Evolutionary conservation across 164 flowering plant species (phyloP).

Genomic region (Umbilicus rupestris): DNA sequence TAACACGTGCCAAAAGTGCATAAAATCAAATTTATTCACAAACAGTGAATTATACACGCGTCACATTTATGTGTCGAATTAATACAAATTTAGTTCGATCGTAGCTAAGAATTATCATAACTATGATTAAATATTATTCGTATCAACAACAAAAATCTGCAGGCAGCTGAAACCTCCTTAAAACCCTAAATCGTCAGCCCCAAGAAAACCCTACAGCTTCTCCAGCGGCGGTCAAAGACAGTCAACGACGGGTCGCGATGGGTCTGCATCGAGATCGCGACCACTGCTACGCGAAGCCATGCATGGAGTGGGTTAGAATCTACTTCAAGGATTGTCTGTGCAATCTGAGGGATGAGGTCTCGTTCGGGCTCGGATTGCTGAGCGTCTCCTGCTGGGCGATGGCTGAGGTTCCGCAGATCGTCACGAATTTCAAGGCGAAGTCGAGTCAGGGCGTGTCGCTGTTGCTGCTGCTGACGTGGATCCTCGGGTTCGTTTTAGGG

Average conservation of each 20-base stretch:
- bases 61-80: no score
- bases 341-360: not conserved
- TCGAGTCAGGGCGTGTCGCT: not conserved
- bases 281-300: constrained; percentile 3
- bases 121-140: no score
- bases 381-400: constrained; percentile 2
- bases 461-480: not conserved
- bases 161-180: not conserved
- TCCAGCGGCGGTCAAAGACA: not conserved
- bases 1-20: no score
- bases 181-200: not conserved
- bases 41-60: no score
- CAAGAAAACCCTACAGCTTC: not conserved
- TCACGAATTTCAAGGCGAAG: constrained; percentile 1
- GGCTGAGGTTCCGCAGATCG: not conserved
- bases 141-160: no score
- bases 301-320: not conserved
- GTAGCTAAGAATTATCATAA: no score
- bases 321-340: constrained; percentile 4
- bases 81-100: no score
- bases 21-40: no score
- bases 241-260: not conserved
- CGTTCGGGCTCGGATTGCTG: not conserved
- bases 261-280: not conserved
- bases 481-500: not conserved